Percentiles rank a stretch among this genome's conserved stretches.
Conservation (phyloP, 352 stramenopile species). For the Aphanomyces euteiches region DNA sequence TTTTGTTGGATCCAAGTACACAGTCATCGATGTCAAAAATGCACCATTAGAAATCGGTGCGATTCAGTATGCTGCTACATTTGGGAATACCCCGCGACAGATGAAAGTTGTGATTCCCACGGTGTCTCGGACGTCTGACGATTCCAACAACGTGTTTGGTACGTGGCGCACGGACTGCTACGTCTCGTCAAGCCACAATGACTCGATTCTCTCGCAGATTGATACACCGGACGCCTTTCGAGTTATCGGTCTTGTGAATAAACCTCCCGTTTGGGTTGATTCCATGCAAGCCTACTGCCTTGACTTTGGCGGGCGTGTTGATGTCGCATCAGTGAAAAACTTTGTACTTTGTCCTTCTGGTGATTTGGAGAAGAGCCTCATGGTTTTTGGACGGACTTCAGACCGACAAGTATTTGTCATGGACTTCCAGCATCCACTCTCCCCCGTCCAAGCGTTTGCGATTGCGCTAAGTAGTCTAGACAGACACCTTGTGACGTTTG, state of each 20-base stretch:
- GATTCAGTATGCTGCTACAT: constrained; percentile 79
- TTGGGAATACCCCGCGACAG: constrained; percentile 79
- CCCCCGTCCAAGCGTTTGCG: constrained; percentile 78
- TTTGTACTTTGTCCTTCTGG: constrained; percentile 80
- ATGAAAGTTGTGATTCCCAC: constrained; percentile 74
- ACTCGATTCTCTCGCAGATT: constrained; percentile 73
- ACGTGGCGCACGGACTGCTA: constrained; percentile 60
- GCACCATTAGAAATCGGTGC: constrained; percentile 57
- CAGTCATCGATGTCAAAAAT: constrained; percentile 69
- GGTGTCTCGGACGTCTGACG: constrained; percentile 34
- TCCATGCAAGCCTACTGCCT: constrained; percentile 81
- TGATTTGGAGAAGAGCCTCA: constrained; percentile 83
- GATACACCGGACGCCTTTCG: constrained; percentile 59
- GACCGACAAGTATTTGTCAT: constrained; percentile 86
- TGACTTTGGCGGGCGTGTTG: constrained; percentile 72
- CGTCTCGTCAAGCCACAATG: constrained; percentile 55
- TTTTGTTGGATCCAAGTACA: constrained; percentile 87
- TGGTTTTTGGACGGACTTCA: constrained; percentile 82
- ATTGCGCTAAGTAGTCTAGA: constrained; percentile 86
- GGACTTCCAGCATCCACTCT: constrained; percentile 82
- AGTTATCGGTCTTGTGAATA: constrained; percentile 76
- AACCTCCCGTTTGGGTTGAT: constrained; percentile 84
- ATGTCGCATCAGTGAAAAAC: constrained; percentile 80
- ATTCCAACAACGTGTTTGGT: constrained; percentile 45
- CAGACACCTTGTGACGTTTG: constrained; percentile 81